These are phyloP conservation scores for Phlegmacium glaucopus DNA, from an alignment of 768 basidiomycete species.

Conservation along the genomic window DNA sequence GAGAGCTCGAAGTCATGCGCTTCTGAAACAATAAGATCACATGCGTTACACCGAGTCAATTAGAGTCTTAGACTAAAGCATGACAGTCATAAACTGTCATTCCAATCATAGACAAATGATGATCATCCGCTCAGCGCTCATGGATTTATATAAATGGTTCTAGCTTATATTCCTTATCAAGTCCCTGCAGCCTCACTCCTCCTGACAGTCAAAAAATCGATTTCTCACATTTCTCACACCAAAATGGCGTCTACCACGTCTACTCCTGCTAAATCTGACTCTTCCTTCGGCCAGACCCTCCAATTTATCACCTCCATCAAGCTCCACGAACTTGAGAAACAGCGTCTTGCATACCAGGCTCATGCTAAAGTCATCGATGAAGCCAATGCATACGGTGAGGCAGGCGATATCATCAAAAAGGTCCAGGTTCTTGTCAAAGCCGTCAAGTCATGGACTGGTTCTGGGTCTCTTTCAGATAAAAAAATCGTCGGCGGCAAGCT, in stretches of 20 bases:
- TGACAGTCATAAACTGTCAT: no score
- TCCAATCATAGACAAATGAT: no score
- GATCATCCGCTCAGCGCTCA: no score
- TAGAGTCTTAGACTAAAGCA: no score
- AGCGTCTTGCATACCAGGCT: constrained; percentile 29
- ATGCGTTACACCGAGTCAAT: no score
- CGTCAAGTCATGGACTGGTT: constrained; percentile 33
- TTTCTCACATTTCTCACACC: no score
- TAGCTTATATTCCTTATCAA: no score
- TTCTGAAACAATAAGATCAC: no score
- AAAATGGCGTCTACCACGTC: not conserved
- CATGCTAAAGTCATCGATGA: constrained; percentile 30
- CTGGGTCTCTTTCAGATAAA: constrained; percentile 19
- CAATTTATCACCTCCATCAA: constrained; percentile 43
- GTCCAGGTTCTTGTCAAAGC: constrained; percentile 33
- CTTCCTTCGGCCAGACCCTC: constrained; percentile 35
- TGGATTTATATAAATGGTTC: no score
- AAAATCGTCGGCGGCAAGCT: constrained; percentile 19
- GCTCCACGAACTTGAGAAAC: constrained; percentile 40
- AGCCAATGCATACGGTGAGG: constrained; percentile 17
- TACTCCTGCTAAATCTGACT: constrained; percentile 4
- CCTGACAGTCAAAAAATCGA: no score
- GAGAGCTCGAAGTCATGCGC: no score
- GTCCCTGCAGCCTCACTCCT: no score
- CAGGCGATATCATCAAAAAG: constrained; percentile 22